Evolutionary conservation across 2,329 filamentous ascomycete genomes (phyloP).

Genomic region (Colletotrichum eremochloae): DNA sequence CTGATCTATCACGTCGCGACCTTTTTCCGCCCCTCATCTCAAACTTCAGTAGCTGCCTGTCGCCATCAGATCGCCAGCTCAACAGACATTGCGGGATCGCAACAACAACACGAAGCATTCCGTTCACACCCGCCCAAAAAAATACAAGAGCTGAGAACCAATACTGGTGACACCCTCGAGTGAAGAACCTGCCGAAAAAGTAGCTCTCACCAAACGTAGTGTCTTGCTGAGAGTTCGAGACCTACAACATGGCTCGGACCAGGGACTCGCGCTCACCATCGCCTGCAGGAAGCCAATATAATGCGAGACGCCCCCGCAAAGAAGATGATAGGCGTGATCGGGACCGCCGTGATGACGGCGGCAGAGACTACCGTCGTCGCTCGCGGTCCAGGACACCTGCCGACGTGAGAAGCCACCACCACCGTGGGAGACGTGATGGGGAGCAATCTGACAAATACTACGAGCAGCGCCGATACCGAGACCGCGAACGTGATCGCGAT

Average conservation of each 20-base stretch:
- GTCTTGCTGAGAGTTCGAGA: conserved; percentile 58
- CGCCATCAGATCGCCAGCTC: conserved; percentile 17
- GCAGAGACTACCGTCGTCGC: conserved; percentile 66
- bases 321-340: conserved; percentile 70
- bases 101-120: neutral
- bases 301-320: conserved; percentile 76
- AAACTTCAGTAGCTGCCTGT: conserved; percentile 18
- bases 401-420: conserved; percentile 65
- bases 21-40: conserved; percentile 36
- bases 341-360: conserved; percentile 63
- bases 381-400: conserved; percentile 72
- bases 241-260: conserved; percentile 69
- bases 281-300: conserved; percentile 88
- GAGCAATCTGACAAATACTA: conserved; percentile 56
- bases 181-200: conserved; percentile 40
- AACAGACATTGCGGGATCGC: neutral
- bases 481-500: conserved; percentile 66
- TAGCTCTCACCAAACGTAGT: conserved; percentile 46
- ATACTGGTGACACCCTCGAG: conserved; percentile 33
- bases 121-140: neutral
- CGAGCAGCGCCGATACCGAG: conserved; percentile 70
- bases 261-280: conserved; percentile 88
- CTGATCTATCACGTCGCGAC: conserved; percentile 33
- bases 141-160: conserved; percentile 7
- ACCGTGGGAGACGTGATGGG: conserved; percentile 41